Evolutionary conservation across 768 basidiomycete species (phyloP).

Genomic region (Lanmaoa pseudosensibilis): DNA sequence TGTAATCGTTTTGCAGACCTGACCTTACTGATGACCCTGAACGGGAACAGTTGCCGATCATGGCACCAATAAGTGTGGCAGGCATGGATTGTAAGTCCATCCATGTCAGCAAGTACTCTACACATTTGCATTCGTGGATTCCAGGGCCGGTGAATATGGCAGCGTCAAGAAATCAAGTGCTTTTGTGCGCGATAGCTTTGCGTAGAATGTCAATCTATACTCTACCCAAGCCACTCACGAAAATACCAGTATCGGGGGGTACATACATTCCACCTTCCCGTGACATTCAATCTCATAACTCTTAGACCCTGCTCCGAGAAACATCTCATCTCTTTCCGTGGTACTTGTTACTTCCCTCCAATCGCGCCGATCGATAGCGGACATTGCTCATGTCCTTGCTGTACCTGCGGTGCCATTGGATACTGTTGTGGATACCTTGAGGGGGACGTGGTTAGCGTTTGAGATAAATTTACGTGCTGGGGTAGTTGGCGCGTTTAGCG

Average conservation of each 20-base stretch:
- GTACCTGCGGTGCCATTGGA: slow-evolving; percentile 40
- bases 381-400: slow-evolving; percentile 59
- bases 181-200: slow-evolving; percentile 56
- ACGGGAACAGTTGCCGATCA: slow-evolving; percentile 51
- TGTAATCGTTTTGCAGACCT: slow-evolving; percentile 39
- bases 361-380: slow-evolving; percentile 52
- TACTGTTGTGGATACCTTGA: slow-evolving; percentile 48
- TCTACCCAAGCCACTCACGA: slow-evolving; percentile 40
- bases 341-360: slow-evolving; percentile 44
- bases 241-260: slow-evolving; percentile 18
- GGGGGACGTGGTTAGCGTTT: slow-evolving; percentile 45
- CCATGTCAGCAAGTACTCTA: neutral
- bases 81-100: slow-evolving; percentile 52
- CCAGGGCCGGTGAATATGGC: slow-evolving; percentile 59
- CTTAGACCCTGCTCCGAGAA: slow-evolving; percentile 32
- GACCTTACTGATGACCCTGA: slow-evolving; percentile 49
- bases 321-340: slow-evolving; percentile 20
- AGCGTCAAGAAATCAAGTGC: slow-evolving; percentile 57
- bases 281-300: slow-evolving; percentile 17
- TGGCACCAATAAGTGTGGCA: slow-evolving; percentile 40
- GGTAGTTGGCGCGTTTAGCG: slow-evolving; percentile 39
- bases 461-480: slow-evolving; percentile 44
- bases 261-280: neutral
- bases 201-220: slow-evolving; percentile 43
- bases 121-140: neutral